Conservation (phyloP, 2,329 filamentous ascomycete genomes). For the Parastagonospora avenae region DNA sequence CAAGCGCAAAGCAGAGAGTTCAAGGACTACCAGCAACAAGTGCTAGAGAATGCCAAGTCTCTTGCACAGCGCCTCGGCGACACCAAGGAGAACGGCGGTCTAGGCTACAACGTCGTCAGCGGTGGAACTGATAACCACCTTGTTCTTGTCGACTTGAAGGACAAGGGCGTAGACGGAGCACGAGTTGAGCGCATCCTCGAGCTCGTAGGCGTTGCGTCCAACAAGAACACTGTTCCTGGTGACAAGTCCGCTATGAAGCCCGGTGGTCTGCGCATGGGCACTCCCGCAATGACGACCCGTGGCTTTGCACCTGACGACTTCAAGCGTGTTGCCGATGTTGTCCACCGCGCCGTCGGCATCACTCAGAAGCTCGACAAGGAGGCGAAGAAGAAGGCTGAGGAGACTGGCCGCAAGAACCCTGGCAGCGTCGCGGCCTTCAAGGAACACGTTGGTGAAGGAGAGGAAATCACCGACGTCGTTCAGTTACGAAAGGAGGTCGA, state of each 20-base stretch:
- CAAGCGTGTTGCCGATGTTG: slow-evolving; percentile 62
- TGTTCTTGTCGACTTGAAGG: slow-evolving; percentile 91
- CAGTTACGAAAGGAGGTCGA: slow-evolving; percentile 49
- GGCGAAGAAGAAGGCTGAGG: slow-evolving; percentile 45
- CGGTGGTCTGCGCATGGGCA: slow-evolving; percentile 92
- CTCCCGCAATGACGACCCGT: slow-evolving; percentile 95
- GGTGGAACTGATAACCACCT: slow-evolving; percentile 98
- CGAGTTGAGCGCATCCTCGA: slow-evolving; percentile 95
- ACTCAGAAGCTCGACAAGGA: slow-evolving; percentile 49
- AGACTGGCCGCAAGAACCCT: slow-evolving; percentile 46
- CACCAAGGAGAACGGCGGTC: slow-evolving; percentile 70
- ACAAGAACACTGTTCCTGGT: slow-evolving; percentile 98
- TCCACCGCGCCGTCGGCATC: slow-evolving; percentile 49
- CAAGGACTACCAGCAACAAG: slow-evolving; percentile 90
- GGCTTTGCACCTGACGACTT: slow-evolving; percentile 94
- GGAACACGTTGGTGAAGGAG: slow-evolving; percentile 48
- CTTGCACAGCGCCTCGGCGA: slow-evolving; percentile 73
- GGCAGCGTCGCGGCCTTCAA: slow-evolving; percentile 48
- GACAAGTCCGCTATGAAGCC: slow-evolving; percentile 97
- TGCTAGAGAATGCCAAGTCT: slow-evolving; percentile 90
- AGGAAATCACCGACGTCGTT: slow-evolving; percentile 49
- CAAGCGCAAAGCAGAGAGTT: slow-evolving; percentile 91
- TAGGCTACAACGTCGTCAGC: slow-evolving; percentile 92
- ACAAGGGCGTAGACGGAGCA: slow-evolving; percentile 85
- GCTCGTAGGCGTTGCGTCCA: slow-evolving; percentile 98